Evolutionary conservation across 805 yeast genomes (phyloP).

Genomic region (Teunomyces pallodes): DNA sequence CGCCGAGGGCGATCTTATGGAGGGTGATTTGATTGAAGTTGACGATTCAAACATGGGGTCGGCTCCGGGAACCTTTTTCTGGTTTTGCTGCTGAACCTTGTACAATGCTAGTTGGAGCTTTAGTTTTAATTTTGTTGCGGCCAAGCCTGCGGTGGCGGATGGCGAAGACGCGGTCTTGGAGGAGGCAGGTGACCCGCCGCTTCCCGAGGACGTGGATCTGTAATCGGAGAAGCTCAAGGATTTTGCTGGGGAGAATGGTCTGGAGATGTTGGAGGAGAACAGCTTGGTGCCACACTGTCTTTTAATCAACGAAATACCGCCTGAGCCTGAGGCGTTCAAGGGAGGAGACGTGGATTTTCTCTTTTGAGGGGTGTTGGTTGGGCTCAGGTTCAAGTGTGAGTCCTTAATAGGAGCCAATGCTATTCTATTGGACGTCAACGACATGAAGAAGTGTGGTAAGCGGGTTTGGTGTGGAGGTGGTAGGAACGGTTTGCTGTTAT

Average conservation of each 20-base stretch:
- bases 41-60: neutral
- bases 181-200: neutral
- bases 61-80: neutral
- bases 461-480: constrained; percentile 9
- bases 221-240: constrained; percentile 27
- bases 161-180: constrained; percentile 1
- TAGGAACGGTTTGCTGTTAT: neutral
- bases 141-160: constrained; percentile 33
- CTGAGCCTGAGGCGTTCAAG: neutral
- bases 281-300: constrained; percentile 7
- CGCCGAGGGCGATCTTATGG: constrained; percentile 11
- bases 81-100: constrained; percentile 25
- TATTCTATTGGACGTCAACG: constrained; percentile 24
- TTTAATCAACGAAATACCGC: neutral
- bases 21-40: constrained; percentile 7
- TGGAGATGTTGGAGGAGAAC: constrained; percentile 6
- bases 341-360: constrained; percentile 1
- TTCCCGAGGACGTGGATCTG: constrained; percentile 12
- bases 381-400: constrained; percentile 23
- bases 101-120: constrained; percentile 42
- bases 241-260: constrained; percentile 8
- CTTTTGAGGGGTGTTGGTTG: constrained; percentile 1
- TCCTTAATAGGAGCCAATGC: constrained; percentile 39
- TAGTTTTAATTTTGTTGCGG: constrained; percentile 43
- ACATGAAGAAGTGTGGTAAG: constrained; percentile 1